A percentile compares a stretch with the other conserved stretches of the same genome.
Evolutionary conservation across 2,329 filamentous ascomycete genomes (phyloP).

Genomic region (Aspergillus sp.): DNA sequence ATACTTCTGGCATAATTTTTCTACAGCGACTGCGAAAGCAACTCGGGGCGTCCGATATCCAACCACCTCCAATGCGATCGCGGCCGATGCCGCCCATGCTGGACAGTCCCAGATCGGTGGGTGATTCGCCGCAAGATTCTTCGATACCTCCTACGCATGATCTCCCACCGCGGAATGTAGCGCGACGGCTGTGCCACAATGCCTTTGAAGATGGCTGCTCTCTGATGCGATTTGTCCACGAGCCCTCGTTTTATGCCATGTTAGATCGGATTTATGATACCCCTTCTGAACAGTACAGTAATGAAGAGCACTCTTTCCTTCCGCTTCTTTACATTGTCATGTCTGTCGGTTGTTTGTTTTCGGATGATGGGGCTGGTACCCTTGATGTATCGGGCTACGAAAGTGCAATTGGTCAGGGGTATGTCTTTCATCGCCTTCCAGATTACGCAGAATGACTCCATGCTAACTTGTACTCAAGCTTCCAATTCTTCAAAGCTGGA

Average conservation of each 20-base stretch:
- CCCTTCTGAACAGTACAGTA: slow-evolving; percentile 54
- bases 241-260: slow-evolving; percentile 70
- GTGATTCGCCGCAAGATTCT: slow-evolving; percentile 57
- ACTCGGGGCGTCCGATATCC: slow-evolving; percentile 61
- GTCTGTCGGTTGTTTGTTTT: slow-evolving; percentile 67
- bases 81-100: slow-evolving; percentile 51
- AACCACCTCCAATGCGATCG: slow-evolving; percentile 46
- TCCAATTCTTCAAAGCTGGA: slow-evolving; percentile 67
- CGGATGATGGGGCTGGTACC: slow-evolving; percentile 49
- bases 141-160: slow-evolving; percentile 53
- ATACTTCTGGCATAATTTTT: slow-evolving; percentile 86
- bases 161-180: slow-evolving; percentile 59
- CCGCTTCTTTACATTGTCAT: slow-evolving; percentile 64
- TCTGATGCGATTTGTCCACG: slow-evolving; percentile 67
- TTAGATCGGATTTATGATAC: slow-evolving; percentile 72
- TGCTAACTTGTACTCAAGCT: slow-evolving; percentile 39
- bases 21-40: slow-evolving; percentile 80
- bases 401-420: slow-evolving; percentile 51
- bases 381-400: slow-evolving; percentile 42
- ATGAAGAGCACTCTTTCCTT: slow-evolving; percentile 62
- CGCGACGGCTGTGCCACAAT: slow-evolving; percentile 51
- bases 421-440: slow-evolving; percentile 15
- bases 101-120: slow-evolving; percentile 61
- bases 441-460: background rate
- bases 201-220: slow-evolving; percentile 57